Evolutionary conservation across 805 yeast species (phyloP).

Genomic region (Candida broadrunensis): DNA sequence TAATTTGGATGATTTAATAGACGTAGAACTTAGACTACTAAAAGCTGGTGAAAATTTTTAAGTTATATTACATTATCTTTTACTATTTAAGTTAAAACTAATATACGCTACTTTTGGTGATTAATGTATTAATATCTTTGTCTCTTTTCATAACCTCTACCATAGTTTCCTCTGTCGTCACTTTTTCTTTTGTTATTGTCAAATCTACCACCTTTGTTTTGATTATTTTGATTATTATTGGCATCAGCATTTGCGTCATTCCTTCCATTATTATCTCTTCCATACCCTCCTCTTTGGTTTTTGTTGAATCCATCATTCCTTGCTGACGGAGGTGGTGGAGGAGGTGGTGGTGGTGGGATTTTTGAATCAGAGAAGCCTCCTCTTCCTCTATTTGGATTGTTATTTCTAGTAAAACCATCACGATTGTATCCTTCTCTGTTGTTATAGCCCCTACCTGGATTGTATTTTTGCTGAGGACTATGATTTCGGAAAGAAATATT

Average conservation of each 20-base stretch:
- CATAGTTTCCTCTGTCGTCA: slow-evolving; percentile 14
- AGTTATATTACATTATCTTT: not conserved
- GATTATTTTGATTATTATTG: slow-evolving; percentile 4
- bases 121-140: slow-evolving; percentile 17
- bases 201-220: slow-evolving; percentile 7
- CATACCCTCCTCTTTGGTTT: slow-evolving; percentile 7
- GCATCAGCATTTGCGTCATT: slow-evolving; percentile 2
- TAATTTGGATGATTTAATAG: slow-evolving; percentile 21
- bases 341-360: slow-evolving; percentile 10
- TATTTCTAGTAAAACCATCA: not conserved
- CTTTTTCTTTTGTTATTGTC: slow-evolving; percentile 21
- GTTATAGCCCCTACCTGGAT: not conserved
- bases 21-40: slow-evolving; percentile 18
- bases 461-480: not conserved
- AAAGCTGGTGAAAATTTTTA: slow-evolving; percentile 12
- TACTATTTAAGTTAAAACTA: not conserved
- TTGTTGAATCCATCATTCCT: slow-evolving; percentile 1
- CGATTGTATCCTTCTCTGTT: not conserved
- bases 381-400: not conserved
- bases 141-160: slow-evolving; percentile 27
- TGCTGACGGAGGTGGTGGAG: slow-evolving; percentile 10
- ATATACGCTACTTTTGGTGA: not conserved
- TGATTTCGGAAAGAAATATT: too few species aligned
- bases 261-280: slow-evolving; percentile 2
- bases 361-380: not conserved